Conservation (phyloP, 169 alveolate genomes). For the Eimeria acervulina region DNA sequence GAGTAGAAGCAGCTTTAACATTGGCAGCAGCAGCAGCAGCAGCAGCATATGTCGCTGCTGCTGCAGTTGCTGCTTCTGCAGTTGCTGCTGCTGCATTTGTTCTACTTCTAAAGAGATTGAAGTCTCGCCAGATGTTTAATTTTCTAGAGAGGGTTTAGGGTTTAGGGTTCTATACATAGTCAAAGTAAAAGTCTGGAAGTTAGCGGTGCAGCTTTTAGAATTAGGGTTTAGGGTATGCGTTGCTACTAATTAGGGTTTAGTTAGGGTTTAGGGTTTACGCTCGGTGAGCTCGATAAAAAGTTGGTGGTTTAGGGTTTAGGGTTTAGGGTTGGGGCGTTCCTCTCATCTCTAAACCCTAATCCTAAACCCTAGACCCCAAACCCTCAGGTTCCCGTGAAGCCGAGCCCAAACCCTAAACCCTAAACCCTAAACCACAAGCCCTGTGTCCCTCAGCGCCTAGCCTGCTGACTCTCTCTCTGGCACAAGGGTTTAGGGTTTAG, state of each 20-base stretch:
- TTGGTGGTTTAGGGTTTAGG: too few species aligned
- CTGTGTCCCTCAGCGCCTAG: neutral
- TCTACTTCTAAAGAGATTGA: neutral
- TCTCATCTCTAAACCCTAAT: neutral
- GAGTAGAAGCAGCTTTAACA: neutral
- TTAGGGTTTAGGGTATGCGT: too few species aligned
- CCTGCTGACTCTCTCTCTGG: neutral
- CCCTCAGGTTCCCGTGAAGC: too few species aligned
- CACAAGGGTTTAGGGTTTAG: neutral
- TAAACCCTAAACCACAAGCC: neutral
- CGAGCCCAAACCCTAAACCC: neutral
- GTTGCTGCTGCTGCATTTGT: neutral
- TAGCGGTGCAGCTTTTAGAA: too few species aligned
- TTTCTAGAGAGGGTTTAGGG: too few species aligned
- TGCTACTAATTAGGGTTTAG: too few species aligned
- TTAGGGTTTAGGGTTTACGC: too few species aligned
- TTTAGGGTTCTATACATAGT: too few species aligned
- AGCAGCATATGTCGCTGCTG: too few species aligned
- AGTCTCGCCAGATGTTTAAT: neutral
- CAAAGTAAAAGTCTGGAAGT: too few species aligned
- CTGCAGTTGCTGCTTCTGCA: too few species aligned
- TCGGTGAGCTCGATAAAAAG: too few species aligned
- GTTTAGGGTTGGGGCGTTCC: neutral
- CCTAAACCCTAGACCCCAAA: neutral
- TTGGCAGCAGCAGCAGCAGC: neutral